Conservation (phyloP, 129 eudicot species). For the Saussurea involucrata region DNA sequence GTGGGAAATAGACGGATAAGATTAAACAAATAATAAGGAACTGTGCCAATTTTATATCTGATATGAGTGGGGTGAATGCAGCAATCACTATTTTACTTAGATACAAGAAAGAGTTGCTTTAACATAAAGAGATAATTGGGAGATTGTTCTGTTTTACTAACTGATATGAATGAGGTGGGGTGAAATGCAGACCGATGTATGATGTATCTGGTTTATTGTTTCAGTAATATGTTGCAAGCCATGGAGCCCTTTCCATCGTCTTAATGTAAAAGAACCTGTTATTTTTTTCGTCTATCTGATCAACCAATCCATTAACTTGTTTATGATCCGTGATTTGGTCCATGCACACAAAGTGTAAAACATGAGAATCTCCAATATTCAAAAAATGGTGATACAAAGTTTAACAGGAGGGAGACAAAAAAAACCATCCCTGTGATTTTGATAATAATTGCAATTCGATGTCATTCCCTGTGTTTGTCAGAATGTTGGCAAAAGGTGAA, state of each 20-base stretch:
- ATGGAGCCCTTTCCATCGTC: neutral
- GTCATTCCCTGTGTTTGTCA: neutral
- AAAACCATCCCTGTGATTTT: neutral
- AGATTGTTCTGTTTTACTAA: neutral
- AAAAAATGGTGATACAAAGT: conserved; percentile 1
- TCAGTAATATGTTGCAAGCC: neutral
- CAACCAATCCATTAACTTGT: neutral
- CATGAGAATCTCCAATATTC: neutral
- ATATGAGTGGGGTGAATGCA: conserved; percentile 5
- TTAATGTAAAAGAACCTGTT: neutral
- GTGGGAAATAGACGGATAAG: neutral
- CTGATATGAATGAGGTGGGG: neutral
- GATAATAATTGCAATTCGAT: neutral
- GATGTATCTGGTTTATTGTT: conserved; percentile 3
- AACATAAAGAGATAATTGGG: neutral
- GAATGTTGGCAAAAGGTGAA: neutral
- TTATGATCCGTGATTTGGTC: conserved; percentile 11
- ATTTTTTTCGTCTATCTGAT: neutral
- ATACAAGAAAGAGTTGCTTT: neutral
- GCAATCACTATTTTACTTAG: neutral
- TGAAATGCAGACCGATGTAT: neutral
- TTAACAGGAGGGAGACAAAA: neutral
- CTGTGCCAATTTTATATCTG: neutral
- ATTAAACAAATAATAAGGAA: neutral
- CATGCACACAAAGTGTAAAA: neutral